Conservation (phyloP, 495 filamentous ascomycete genomes). For the Neurospora intermedia region DNA sequence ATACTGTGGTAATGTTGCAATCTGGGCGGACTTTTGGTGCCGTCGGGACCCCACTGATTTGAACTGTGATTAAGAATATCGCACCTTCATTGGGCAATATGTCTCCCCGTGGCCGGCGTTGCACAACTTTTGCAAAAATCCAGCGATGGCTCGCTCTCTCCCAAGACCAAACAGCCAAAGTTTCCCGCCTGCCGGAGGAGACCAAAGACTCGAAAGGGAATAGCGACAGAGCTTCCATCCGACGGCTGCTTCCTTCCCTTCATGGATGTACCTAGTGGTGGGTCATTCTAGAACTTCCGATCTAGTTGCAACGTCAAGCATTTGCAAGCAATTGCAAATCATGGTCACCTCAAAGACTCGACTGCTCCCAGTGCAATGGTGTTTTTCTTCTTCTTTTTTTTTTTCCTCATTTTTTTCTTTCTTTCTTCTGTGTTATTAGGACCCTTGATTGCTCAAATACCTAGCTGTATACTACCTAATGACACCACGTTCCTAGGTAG, state of each 20-base stretch:
- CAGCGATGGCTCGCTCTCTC: neutral
- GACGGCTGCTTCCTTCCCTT: neutral
- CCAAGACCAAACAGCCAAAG: neutral
- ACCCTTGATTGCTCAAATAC: neutral
- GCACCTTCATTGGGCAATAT: neutral
- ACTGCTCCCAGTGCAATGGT: neutral
- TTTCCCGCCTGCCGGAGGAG: neutral
- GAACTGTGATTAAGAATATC: neutral
- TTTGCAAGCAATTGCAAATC: neutral
- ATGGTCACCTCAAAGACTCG: neutral
- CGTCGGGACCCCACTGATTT: neutral
- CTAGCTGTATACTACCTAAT: neutral
- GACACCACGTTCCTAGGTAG: neutral
- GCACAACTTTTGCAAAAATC: neutral
- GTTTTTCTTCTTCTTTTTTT: neutral
- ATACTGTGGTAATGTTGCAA: neutral
- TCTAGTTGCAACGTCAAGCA: neutral
- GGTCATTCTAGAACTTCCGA: neutral
- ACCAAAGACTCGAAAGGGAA: neutral
- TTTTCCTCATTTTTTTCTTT: too few species aligned
- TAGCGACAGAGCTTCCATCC: neutral
- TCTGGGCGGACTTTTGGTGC: neutral
- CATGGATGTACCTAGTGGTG: neutral
- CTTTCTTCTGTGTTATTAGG: too few species aligned
- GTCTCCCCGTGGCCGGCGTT: neutral